Conservation (phyloP, 140 eudicot genomes). For the Bidens hawaiensis region DNA sequence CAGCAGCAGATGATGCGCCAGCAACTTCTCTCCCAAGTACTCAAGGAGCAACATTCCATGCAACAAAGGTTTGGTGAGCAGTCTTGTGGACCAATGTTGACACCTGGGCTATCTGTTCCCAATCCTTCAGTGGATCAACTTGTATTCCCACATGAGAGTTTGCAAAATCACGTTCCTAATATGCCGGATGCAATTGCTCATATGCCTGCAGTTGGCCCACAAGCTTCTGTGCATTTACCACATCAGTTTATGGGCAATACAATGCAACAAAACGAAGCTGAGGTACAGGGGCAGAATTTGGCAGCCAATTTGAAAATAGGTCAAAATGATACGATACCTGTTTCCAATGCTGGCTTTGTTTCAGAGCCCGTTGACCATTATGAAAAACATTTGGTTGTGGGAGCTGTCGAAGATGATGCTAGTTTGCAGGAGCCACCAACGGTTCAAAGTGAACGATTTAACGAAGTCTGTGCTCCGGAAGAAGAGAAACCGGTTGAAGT, state of each 20-base stretch:
- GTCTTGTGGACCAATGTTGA: too few species aligned
- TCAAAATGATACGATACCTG: conserved; percentile 17
- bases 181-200: conserved; percentile 29
- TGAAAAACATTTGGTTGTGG: conserved; percentile 14
- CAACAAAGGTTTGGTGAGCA: conserved; percentile 49
- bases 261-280: conserved; percentile 20
- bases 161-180: too few species aligned
- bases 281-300: conserved; percentile 9
- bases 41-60: conserved; percentile 52
- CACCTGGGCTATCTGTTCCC: too few species aligned
- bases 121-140: too few species aligned
- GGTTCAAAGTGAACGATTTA: conserved; percentile 17
- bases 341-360: conserved; percentile 10
- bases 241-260: conserved; percentile 50
- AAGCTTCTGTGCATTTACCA: conserved; percentile 52
- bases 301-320: conserved; percentile 5
- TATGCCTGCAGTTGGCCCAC: conserved; percentile 35
- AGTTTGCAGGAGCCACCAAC: conserved; percentile 13
- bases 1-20: conserved; percentile 67
- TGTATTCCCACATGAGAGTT: too few species aligned
- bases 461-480: conserved; percentile 28
- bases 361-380: conserved; percentile 19
- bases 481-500: conserved; percentile 44
- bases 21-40: conserved; percentile 61
- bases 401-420: conserved; percentile 12